Evolutionary conservation across 2,329 filamentous ascomycete genomes (phyloP).

Genomic region (Bipolaris sorokiniana): DNA sequence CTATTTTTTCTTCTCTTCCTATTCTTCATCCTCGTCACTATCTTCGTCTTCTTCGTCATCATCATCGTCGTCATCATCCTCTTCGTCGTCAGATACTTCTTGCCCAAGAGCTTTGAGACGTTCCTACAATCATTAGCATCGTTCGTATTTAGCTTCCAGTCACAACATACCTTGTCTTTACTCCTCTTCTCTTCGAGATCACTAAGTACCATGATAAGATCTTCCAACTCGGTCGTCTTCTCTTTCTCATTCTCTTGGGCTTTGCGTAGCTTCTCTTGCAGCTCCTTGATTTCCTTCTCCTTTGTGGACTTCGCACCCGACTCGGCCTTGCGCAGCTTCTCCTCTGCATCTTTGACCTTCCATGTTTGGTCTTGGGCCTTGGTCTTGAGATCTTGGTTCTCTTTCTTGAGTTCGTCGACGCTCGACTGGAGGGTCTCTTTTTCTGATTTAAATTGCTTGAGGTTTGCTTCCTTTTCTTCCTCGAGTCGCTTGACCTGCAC

Average conservation of each 20-base stretch:
- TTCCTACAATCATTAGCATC: constrained; percentile 42
- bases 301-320: constrained; percentile 11
- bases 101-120: constrained; percentile 55
- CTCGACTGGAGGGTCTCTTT: constrained; percentile 23
- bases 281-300: constrained; percentile 48
- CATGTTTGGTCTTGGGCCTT: constrained; percentile 53
- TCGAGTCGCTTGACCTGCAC: neutral
- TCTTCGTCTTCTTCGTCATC: constrained; percentile 24
- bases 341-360: constrained; percentile 56
- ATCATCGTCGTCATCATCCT: constrained; percentile 44
- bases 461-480: constrained; percentile 30
- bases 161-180: constrained; percentile 45
- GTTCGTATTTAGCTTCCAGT: too few species aligned
- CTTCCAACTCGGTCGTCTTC: constrained; percentile 56
- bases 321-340: constrained; percentile 50
- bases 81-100: constrained; percentile 51
- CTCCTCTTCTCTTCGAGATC: constrained; percentile 56
- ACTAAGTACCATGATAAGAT: constrained; percentile 56
- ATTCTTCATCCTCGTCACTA: neutral
- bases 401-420: constrained; percentile 21
- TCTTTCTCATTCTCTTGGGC: constrained; percentile 46
- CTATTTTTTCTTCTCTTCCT: constrained; percentile 2
- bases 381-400: constrained; percentile 38
- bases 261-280: constrained; percentile 54
- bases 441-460: constrained; percentile 26